Percentiles rank a stretch among this genome's conserved stretches.
Conservation (phyloP, 768 basidiomycete genomes). For the Leucosporidium creatinivorum region DNA sequence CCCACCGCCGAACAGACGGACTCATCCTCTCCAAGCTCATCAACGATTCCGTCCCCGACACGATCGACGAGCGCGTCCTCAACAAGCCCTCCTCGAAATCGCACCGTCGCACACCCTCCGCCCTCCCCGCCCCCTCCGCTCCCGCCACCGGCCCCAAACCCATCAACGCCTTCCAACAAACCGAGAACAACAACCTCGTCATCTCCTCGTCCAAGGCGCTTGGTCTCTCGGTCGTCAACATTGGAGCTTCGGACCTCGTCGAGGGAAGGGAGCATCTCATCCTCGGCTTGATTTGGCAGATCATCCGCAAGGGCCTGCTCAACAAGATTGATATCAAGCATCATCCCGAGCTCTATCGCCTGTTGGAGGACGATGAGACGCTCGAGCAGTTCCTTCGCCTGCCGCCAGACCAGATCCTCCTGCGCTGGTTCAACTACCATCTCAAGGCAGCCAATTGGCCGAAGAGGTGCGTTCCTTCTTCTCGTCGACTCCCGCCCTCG, state of each 20-base stretch:
- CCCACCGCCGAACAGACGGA: slow-evolving; percentile 53
- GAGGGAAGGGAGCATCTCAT: slow-evolving; percentile 95
- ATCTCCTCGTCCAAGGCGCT: slow-evolving; percentile 97
- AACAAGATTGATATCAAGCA: slow-evolving; percentile 96
- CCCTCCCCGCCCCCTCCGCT: slow-evolving; percentile 18
- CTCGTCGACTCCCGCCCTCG: not conserved
- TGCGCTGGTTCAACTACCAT: slow-evolving; percentile 99
- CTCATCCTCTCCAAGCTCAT: slow-evolving; percentile 95
- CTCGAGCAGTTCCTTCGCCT: slow-evolving; percentile 87
- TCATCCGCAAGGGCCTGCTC: slow-evolving; percentile 87
- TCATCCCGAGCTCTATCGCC: slow-evolving; percentile 90
- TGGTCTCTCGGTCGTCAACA: slow-evolving; percentile 97
- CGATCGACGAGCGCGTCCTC: slow-evolving; percentile 95
- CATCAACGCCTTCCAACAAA: slow-evolving; percentile 96
- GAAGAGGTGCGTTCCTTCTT: slow-evolving; percentile 53
- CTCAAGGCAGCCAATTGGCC: slow-evolving; percentile 91
- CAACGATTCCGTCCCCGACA: slow-evolving; percentile 98
- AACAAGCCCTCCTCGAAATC: slow-evolving; percentile 74
- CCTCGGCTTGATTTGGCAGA: slow-evolving; percentile 96
- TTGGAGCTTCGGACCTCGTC: slow-evolving; percentile 83
- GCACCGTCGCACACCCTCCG: slow-evolving; percentile 33
- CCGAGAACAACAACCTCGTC: slow-evolving; percentile 99
- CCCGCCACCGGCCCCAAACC: slow-evolving; percentile 29
- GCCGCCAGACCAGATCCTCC: slow-evolving; percentile 91
- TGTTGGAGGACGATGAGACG: slow-evolving; percentile 95